Conservation (phyloP, 78 protist genomes). For the Protostelium mycophagum region DNA sequence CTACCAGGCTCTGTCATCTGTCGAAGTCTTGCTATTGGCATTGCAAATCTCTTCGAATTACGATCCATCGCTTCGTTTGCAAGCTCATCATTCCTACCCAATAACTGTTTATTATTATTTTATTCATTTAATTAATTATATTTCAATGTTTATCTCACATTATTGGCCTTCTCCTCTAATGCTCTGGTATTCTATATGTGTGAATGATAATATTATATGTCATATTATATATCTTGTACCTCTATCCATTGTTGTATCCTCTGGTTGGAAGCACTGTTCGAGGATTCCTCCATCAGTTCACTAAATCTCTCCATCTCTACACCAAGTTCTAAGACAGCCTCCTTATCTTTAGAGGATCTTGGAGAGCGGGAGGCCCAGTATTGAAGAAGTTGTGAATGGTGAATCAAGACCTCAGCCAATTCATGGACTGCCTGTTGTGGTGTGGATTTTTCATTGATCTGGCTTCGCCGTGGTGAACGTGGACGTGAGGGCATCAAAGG, state of each 20-base stretch:
- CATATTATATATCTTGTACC: no score
- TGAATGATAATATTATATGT: neutral
- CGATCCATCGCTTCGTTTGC: neutral
- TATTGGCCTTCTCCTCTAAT: neutral
- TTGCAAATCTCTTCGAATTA: neutral
- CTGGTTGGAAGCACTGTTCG: neutral
- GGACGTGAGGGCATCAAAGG: neutral
- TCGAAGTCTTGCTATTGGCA: neutral
- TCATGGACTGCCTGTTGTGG: neutral
- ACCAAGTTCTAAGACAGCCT: neutral
- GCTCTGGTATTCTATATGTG: neutral
- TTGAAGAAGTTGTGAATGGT: neutral
- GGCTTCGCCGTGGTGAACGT: neutral
- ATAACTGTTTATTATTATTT: neutral
- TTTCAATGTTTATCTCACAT: neutral
- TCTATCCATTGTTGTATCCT: neutral
- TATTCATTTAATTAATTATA: neutral
- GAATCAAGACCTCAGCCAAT: neutral
- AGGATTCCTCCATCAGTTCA: neutral
- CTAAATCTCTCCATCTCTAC: neutral
- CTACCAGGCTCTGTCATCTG: neutral
- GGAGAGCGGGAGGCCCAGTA: neutral
- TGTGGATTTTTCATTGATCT: neutral
- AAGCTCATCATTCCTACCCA: neutral
- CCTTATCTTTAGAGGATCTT: neutral